Evolutionary conservation across 2,329 filamentous ascomycete genomes (phyloP).

Genomic region (Diplodia scrobiculata): DNA sequence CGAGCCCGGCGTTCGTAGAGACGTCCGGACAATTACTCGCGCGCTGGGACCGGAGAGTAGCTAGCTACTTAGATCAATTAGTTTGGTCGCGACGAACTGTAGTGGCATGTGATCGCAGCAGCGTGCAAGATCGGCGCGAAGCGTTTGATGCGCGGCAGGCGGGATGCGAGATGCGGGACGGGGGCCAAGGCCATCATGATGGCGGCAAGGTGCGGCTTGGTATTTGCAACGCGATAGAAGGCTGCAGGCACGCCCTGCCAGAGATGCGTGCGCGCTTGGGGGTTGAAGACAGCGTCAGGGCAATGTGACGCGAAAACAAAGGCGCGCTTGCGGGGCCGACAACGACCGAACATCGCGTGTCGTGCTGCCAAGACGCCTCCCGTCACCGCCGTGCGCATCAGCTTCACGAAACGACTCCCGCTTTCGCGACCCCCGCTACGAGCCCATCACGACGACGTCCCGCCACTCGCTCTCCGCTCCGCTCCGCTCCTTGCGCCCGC

Average conservation of each 20-base stretch:
- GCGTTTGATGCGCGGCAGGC: slow-evolving; percentile 19
- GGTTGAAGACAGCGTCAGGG: neutral
- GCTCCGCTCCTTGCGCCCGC: neutral
- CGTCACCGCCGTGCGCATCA: slow-evolving; percentile 22
- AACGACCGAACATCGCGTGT: neutral
- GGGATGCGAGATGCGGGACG: slow-evolving; percentile 11
- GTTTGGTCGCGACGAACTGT: slow-evolving; percentile 8
- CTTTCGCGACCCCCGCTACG: slow-evolving; percentile 9
- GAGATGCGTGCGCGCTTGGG: neutral
- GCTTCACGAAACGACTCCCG: slow-evolving; percentile 23
- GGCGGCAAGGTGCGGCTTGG: neutral
- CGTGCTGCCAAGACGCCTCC: neutral
- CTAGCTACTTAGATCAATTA: neutral
- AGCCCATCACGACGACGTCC: slow-evolving; percentile 12
- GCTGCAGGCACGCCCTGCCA: neutral
- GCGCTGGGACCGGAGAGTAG: neutral
- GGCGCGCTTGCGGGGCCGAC: neutral
- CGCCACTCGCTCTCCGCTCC: neutral
- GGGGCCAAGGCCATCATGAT: slow-evolving; percentile 5
- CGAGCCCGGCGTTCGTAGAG: slow-evolving; percentile 14
- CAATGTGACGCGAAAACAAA: slow-evolving; percentile 1
- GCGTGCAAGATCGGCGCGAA: slow-evolving; percentile 5
- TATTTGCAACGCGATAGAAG: neutral
- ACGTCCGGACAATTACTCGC: neutral
- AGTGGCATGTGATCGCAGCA: slow-evolving; percentile 5